These are phyloP conservation scores for Xylariaceae sp. DNA, from an alignment of 2,329 filamentous ascomycete species.

Conservation along the genomic window DNA sequence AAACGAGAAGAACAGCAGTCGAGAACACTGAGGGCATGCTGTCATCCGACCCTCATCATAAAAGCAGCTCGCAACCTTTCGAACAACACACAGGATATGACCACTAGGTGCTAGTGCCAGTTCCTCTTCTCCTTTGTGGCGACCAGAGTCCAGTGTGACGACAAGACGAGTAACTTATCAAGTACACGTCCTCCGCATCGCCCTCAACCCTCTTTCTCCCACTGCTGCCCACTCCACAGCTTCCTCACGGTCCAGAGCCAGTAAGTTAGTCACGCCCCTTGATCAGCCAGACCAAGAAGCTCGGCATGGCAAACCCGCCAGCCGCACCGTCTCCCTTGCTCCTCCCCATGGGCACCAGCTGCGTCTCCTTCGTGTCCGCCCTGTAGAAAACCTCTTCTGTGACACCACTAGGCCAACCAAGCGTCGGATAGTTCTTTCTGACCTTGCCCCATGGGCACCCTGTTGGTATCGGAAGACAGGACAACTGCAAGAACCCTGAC, in stretches of 20 bases:
- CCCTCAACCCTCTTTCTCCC: conserved; percentile 32
- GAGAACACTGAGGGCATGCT: too few species aligned
- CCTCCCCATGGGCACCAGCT: conserved; percentile 39
- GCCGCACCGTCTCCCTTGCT: conserved; percentile 36
- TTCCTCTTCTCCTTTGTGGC: too few species aligned
- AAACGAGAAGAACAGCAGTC: too few species aligned
- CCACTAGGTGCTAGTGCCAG: too few species aligned
- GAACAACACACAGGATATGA: too few species aligned
- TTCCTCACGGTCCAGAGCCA: conserved; percentile 41
- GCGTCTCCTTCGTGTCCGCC: conserved; percentile 36
- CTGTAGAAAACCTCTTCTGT: conserved; percentile 24
- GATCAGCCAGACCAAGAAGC: conserved; percentile 38
- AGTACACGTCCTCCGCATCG: too few species aligned
- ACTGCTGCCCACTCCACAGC: conserved; percentile 45
- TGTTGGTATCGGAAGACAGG: conserved; percentile 16
- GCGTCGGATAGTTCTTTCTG: not conserved
- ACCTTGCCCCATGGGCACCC: conserved; percentile 9
- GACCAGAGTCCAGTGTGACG: too few species aligned
- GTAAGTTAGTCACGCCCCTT: conserved; percentile 45
- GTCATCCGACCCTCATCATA: too few species aligned
- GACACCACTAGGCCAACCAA: conserved; percentile 1
- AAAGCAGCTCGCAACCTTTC: too few species aligned
- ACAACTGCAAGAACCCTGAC: conserved; percentile 18
- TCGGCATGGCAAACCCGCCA: conserved; percentile 35
- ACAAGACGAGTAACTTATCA: too few species aligned